Percentiles rank a stretch among this genome's conserved stretches.
Conservation (phyloP, 306 rosid genomes). For the Dryas drummondii region DNA sequence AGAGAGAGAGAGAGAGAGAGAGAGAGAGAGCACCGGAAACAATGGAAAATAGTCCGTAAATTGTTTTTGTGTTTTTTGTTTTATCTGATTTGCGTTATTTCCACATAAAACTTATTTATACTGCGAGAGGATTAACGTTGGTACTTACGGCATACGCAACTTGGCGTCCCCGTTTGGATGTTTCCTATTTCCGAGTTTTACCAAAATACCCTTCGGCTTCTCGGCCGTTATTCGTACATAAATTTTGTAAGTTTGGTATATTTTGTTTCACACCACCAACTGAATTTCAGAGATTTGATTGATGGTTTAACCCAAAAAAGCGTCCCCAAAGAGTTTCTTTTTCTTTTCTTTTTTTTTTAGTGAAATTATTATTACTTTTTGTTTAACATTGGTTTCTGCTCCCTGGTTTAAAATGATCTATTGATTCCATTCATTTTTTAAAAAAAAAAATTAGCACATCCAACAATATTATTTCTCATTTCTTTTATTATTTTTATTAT, state of each 20-base stretch:
- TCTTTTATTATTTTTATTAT: too few relatives aligned
- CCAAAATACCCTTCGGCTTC: slow-evolving; percentile 27
- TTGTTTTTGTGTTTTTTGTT: not conserved
- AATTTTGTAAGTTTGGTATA: not conserved
- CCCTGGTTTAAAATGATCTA: too few relatives aligned
- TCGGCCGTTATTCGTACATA: slow-evolving; percentile 10
- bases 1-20: slow-evolving; percentile 10
- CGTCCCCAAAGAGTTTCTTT: not conserved
- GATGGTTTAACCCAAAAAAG: not conserved
- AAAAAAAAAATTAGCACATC: too few relatives aligned
- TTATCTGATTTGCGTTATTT: slow-evolving; percentile 23
- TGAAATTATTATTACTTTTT: not conserved
- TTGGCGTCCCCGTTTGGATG: slow-evolving; percentile 21
- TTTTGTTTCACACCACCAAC: not conserved
- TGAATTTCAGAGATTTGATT: not conserved
- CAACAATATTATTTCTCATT: too few relatives aligned
- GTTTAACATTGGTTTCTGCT: too few relatives aligned
- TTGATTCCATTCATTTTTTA: too few relatives aligned
- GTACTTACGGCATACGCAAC: slow-evolving; percentile 42
- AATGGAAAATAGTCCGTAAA: not conserved
- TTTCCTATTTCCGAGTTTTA: not conserved
- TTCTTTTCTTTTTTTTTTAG: not conserved
- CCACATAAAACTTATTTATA: not conserved
- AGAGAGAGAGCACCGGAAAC: slow-evolving; percentile 9
- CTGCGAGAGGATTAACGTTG: slow-evolving; percentile 20